Base-by-base conservation (phyloP, 768 basidiomycete genomes). In the Boletus speciosus region DNA sequence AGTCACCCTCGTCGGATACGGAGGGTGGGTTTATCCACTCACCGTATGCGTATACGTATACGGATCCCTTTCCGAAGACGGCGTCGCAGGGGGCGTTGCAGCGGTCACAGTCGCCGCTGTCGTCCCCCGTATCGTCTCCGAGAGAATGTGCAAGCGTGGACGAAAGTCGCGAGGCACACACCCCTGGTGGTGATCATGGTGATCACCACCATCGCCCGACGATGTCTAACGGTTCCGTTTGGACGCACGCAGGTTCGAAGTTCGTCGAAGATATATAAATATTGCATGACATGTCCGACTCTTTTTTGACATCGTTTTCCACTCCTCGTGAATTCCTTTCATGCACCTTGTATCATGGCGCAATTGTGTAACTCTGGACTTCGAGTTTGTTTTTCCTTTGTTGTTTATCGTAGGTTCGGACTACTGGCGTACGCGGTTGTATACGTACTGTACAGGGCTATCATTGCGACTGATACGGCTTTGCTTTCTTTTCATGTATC, bases 241-340 rank as follows among this genome's bases (percentile, higher is more conserved):
- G 69, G 59, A 76, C 78, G 11, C 73, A 77, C 49, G 72, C 72
- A n/a, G 80, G 79, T 14, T 76, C 78, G 16, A 81, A 76, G 63
- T 81, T 81, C 53, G 65, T 80, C 27, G 80, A 81, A 59, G 61
- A 66, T 56, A 56, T 67, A 50, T 67, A 46, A 25, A 25, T 25
- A 58, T 37, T 1, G 36, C 2, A 15, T n/a, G 19, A 15, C 9
- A 12, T 25, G 41, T 45, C 5, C 35, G 44, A 36, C 9, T 41
- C 2, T 29, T 44, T 27, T 25, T 15, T 4, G 1, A 35, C 32
- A 3, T 19, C 31, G 5, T 23, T 29, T 52, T 21, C 2, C 2
- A 16, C 19, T 31, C 7, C 4, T 34, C 23, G 4, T 49, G 34
- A 19, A 19, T 19, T 15, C 0, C 6, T 23, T 19, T 40, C 16